Conservation (phyloP, 306 rosid species). For the Senna siamea region DNA sequence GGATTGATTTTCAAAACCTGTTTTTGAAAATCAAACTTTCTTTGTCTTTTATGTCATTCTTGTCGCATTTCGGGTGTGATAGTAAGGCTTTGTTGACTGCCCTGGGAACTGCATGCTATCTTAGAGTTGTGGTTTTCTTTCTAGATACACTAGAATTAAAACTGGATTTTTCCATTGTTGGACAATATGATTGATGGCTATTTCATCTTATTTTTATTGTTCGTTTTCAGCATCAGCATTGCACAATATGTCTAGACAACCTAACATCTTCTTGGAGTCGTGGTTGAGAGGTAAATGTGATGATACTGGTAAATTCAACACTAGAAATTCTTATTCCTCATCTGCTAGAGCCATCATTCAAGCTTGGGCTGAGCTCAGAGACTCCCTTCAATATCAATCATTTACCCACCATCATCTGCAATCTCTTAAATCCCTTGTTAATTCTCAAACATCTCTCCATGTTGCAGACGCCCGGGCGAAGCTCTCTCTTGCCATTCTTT, state of each 20-base stretch:
- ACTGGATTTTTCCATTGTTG: too few species aligned
- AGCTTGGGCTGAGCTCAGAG: constrained; percentile 79
- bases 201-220: neutral
- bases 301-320: constrained; percentile 33
- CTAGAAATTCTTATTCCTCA: constrained; percentile 43
- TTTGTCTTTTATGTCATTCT: too few species aligned
- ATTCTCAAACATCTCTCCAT: constrained; percentile 70
- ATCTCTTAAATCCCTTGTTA: constrained; percentile 65
- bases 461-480: too few species aligned
- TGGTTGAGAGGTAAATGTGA: constrained; percentile 65
- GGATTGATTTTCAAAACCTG: too few species aligned
- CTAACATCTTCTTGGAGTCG: constrained; percentile 58
- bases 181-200: neutral
- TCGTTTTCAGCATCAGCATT: constrained; percentile 30
- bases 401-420: constrained; percentile 55
- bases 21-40: too few species aligned
- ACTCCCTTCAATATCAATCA: constrained; percentile 53
- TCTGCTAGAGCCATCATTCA: constrained; percentile 82
- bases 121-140: too few species aligned
- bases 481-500: too few species aligned
- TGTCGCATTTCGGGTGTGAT: too few species aligned
- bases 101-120: too few species aligned
- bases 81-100: too few species aligned
- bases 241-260: constrained; percentile 59
- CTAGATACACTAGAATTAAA: too few species aligned